These are phyloP conservation scores for Calonectria hongkongensis DNA, from an alignment of 2,329 filamentous ascomycete species.

Conservation along the genomic window DNA sequence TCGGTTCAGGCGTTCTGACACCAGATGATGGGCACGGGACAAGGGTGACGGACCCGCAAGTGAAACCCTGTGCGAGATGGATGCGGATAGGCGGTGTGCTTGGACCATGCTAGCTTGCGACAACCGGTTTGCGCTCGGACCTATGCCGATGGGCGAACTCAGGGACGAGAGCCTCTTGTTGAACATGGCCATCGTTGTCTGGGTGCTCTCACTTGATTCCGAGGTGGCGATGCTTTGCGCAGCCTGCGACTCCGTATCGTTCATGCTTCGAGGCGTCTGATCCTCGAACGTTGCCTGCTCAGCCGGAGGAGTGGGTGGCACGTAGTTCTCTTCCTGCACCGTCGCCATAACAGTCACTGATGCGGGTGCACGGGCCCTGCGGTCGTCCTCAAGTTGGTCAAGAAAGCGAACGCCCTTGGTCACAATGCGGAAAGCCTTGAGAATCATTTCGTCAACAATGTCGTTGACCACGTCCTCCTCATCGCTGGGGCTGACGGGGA, in stretches of 20 bases:
- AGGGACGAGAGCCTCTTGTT: conserved; percentile 70
- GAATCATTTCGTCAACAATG: conserved; percentile 92
- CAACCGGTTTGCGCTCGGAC: conserved; percentile 57
- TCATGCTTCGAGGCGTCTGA: conserved; percentile 55
- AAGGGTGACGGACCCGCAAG: conserved; percentile 80
- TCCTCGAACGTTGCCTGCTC: conserved; percentile 72
- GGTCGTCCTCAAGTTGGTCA: conserved; percentile 85
- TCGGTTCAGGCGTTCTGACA: conserved; percentile 86
- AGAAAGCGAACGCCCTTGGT: conserved; percentile 92
- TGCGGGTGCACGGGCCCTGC: conserved; percentile 68
- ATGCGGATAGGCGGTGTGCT: conserved; percentile 70
- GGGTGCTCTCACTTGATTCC: conserved; percentile 61
- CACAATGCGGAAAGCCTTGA: conserved; percentile 96
- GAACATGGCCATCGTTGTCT: conserved; percentile 59
- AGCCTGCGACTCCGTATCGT: conserved; percentile 65
- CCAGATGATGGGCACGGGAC: conserved; percentile 81
- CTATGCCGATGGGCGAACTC: conserved; percentile 57
- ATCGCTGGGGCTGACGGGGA: conserved; percentile 62
- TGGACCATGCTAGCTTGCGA: conserved; percentile 62
- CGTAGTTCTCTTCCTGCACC: conserved; percentile 73
- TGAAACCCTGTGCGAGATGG: conserved; percentile 84
- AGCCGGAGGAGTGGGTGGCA: conserved; percentile 78
- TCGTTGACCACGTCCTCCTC: conserved; percentile 76
- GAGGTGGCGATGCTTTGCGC: conserved; percentile 59
- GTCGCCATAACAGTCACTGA: conserved; percentile 77